These are phyloP conservation scores for Prorocentrum cordatum DNA, from an alignment of 169 alveolate genomes.

Conservation along the genomic window DNA sequence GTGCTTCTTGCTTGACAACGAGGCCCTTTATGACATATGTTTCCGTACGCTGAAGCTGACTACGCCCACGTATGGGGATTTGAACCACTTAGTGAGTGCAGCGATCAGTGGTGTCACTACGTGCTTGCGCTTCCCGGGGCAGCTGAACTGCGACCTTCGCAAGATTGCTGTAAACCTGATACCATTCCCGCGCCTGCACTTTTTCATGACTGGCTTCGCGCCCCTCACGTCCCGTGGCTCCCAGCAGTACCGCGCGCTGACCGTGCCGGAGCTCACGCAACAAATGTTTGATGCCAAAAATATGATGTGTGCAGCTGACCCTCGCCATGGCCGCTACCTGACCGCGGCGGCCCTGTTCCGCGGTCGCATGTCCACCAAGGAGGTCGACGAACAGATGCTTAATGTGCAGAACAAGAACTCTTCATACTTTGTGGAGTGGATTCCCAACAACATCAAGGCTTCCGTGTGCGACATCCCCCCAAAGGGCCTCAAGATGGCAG, in stretches of 20 bases:
- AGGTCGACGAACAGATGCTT: slow-evolving; percentile 98
- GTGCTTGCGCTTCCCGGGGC: slow-evolving; percentile 97
- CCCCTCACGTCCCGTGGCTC: slow-evolving; percentile 98
- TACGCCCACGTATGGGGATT: slow-evolving; percentile 97
- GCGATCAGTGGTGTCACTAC: slow-evolving; percentile 98
- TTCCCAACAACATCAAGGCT: slow-evolving; percentile 95
- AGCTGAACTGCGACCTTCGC: slow-evolving; percentile 91
- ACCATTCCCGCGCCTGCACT: slow-evolving; percentile 96
- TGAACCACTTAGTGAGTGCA: slow-evolving; percentile 93
- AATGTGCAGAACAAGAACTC: slow-evolving; percentile 97
- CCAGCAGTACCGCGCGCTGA: slow-evolving; percentile 96
- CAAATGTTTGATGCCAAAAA: slow-evolving; percentile 99
- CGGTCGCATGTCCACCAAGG: slow-evolving; percentile 99
- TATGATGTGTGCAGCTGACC: slow-evolving; percentile 99
- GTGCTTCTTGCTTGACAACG: slow-evolving; percentile 95
- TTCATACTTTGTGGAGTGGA: slow-evolving; percentile 98
- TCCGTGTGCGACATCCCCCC: slow-evolving; percentile 98
- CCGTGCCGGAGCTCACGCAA: slow-evolving; percentile 96
- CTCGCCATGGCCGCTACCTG: slow-evolving; percentile 98
- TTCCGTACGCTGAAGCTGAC: slow-evolving; percentile 98
- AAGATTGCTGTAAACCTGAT: slow-evolving; percentile 95
- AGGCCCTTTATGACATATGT: slow-evolving; percentile 98
- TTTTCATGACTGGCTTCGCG: slow-evolving; percentile 97
- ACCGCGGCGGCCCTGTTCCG: slow-evolving; percentile 98
- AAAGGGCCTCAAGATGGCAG: slow-evolving; percentile 96